Conservation (phyloP, 768 basidiomycete genomes). For the Pleurotus citrinopileatus region DNA sequence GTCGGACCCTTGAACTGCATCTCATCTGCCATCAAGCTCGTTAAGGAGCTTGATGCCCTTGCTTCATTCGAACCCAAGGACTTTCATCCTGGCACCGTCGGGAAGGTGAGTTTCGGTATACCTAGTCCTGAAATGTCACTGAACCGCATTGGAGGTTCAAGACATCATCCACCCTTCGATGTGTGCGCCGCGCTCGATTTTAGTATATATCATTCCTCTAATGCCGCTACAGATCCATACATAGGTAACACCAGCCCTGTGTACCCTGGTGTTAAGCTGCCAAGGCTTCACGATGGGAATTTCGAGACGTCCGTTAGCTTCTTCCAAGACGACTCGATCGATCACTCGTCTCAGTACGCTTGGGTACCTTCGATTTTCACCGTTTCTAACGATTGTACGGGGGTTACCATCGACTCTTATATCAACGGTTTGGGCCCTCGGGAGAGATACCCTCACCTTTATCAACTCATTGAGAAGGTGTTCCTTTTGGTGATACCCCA, state of each 20-base stretch:
- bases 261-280: not conserved
- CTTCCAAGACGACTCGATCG: not conserved
- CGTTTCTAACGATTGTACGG: constrained; percentile 12
- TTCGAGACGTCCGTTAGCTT: not conserved
- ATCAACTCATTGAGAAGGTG: constrained; percentile 15
- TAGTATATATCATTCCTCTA: constrained; percentile 3
- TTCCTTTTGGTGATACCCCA: constrained; percentile 15
- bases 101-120: constrained; percentile 4
- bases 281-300: not conserved
- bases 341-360: constrained; percentile 10
- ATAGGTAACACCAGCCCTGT: constrained; percentile 1
- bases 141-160: constrained; percentile 11
- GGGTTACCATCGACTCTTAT: constrained; percentile 15
- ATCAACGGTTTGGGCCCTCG: constrained; percentile 18
- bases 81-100: constrained; percentile 16
- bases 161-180: constrained; percentile 18
- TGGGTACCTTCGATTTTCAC: constrained; percentile 17
- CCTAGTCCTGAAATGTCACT: not conserved
- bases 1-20: too few species aligned
- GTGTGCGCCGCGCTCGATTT: constrained; percentile 4
- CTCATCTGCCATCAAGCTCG: too few species aligned
- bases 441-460: constrained; percentile 11
- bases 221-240: constrained; percentile 10
- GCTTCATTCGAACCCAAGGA: constrained; percentile 15
- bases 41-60: constrained; percentile 13